Evolutionary conservation across 495 filamentous ascomycete species (phyloP), one percentile per base, ranked within the genome.

Genomic region (Emericellopsis terricola): DNA sequence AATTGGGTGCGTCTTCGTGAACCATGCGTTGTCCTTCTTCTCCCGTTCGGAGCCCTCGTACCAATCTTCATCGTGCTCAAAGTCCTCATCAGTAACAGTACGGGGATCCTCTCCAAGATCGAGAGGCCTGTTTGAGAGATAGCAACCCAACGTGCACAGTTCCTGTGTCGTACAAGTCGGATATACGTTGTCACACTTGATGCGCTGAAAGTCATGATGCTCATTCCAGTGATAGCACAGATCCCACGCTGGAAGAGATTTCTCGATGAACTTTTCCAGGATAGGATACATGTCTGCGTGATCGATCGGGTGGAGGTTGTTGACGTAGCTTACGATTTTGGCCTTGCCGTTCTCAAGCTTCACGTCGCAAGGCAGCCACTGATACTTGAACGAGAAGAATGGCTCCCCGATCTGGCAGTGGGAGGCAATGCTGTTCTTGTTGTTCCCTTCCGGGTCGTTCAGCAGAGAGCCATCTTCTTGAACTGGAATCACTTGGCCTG

Each of bases 311-410:
- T 73, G 63, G 0, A 71, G 44, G 36, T 75, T 76, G 38, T 77
- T 77, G 51, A 77, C 67, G 42, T 76, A 74, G 50, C 57, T 41
- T 64, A 68, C 32, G 69, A 83, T 52, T 66, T 75, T 39, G 71
- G 74, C 50, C 11, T n/a, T 15, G 51, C 67, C 36, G 53, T 52
- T 44, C 10, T 37, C 16, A 20, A 71, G 47, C 5, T 51, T 34
- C 15, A 76, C 55, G 8, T 75, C 58, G 20, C 56, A 63, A 1
- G 73, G 73, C 17, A 76, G 50, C 69, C 65, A 75, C 31, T 78
- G 71, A 29, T 29, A 42, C 7, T 20, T 16, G 27, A 15, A 16
- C 15, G 33, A 41, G 30, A 33, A 21, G 15, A 13, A 31, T 14
- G 35, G 35, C 8, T 19, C 10, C 2, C 15, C 4, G 8, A 7